Evolutionary conservation across 1,139 yeast species (phyloP).

Genomic region (Sugiyamaella pinicola): DNA sequence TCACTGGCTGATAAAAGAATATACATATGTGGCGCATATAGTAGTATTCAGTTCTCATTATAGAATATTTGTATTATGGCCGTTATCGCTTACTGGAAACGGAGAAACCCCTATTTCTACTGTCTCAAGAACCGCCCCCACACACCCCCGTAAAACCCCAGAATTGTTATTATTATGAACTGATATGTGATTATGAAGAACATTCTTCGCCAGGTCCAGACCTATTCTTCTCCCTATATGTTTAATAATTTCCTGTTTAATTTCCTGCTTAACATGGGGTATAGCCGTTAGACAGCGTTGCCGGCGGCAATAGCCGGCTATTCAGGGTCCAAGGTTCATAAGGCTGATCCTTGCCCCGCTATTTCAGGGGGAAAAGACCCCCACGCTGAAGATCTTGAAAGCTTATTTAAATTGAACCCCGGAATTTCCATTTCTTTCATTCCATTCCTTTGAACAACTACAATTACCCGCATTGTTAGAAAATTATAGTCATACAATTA

Average conservation of each 20-base stretch:
- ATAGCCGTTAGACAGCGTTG: not conserved
- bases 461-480: too few species aligned
- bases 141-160: too few species aligned
- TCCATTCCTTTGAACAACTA: too few species aligned
- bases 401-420: conserved; percentile 3
- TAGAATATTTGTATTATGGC: too few species aligned
- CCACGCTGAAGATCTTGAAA: not conserved
- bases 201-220: not conserved
- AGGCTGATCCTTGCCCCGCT: conserved; percentile 3
- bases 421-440: not conserved
- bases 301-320: conserved; percentile 8
- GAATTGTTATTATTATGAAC: too few species aligned
- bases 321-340: not conserved
- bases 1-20: not conserved
- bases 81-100: too few species aligned
- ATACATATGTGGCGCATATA: not conserved
- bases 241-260: not conserved
- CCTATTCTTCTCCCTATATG: too few species aligned
- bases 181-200: too few species aligned
- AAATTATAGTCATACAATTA: too few species aligned
- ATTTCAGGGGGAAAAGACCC: conserved; percentile 10
- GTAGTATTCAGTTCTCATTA: not conserved
- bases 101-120: too few species aligned
- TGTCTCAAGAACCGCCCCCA: too few species aligned
- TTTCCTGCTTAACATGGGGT: not conserved